Evolutionary conservation across 75 land plant species (phyloP).

Genomic region (Pinus taeda): DNA sequence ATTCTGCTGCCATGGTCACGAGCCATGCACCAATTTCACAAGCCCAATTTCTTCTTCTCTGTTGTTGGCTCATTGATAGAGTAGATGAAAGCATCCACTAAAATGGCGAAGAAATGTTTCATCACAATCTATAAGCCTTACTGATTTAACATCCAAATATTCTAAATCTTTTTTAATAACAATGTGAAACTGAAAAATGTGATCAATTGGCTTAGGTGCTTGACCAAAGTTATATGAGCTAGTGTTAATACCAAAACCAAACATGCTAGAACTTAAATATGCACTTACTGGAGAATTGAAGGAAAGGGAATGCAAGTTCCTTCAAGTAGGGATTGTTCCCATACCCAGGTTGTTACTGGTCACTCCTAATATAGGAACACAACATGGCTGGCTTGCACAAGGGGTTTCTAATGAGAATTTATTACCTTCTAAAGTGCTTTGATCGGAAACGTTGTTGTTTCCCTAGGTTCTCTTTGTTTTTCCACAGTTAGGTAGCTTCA

Average conservation of each 20-base stretch:
- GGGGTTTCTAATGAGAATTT: constrained; percentile 1
- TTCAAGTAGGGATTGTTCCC: constrained; percentile 25
- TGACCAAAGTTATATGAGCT: constrained; percentile 26
- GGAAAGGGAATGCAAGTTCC: constrained; percentile 41
- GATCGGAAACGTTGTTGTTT: background rate
- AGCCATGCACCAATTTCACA: too few species aligned
- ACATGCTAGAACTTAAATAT: constrained; percentile 62
- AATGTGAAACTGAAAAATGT: constrained; percentile 82
- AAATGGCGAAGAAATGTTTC: constrained; percentile 72
- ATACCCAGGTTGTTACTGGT: constrained; percentile 27
- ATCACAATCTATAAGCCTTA: constrained; percentile 53
- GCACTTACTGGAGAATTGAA: constrained; percentile 36
- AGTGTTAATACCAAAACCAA: constrained; percentile 39
- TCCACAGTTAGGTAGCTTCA: constrained; percentile 17
- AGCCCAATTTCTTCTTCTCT: constrained; percentile 81
- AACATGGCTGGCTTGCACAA: constrained; percentile 34
- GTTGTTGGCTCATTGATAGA: constrained; percentile 77
- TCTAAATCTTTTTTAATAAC: constrained; percentile 80
- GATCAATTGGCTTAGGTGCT: constrained; percentile 65
- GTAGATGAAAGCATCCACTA: constrained; percentile 63
- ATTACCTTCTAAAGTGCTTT: background rate
- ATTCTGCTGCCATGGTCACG: too few species aligned
- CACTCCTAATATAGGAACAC: constrained; percentile 66
- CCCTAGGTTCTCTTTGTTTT: background rate
- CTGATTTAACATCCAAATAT: constrained; percentile 77